Evolutionary conservation across 768 basidiomycete genomes (phyloP).

Genomic region (Lentinula boryana): DNA sequence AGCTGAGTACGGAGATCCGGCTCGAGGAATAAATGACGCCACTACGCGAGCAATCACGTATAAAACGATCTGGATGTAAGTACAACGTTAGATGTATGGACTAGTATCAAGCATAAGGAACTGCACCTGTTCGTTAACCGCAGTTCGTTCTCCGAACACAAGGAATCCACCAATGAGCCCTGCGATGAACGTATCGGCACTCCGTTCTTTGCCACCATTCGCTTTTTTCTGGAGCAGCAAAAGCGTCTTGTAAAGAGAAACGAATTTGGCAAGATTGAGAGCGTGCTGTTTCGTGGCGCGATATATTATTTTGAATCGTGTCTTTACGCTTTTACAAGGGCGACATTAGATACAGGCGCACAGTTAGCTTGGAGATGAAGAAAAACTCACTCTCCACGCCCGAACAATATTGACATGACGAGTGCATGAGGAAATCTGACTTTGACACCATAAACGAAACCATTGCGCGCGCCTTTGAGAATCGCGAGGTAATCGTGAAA

Average conservation of each 20-base stretch:
- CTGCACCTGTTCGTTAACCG: constrained; percentile 87
- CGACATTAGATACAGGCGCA: background rate
- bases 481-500: constrained; percentile 91
- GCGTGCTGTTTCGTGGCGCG: constrained; percentile 88
- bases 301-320: constrained; percentile 64
- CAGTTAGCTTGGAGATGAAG: background rate
- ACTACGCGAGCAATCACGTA: constrained; percentile 93
- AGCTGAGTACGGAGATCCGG: constrained; percentile 46
- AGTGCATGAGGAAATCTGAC: constrained; percentile 94
- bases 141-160: constrained; percentile 80
- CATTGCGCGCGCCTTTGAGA: constrained; percentile 90
- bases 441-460: constrained; percentile 86
- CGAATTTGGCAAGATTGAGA: constrained; percentile 89
- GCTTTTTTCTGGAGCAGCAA: constrained; percentile 76
- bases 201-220: constrained; percentile 79
- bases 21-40: constrained; percentile 86
- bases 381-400: constrained; percentile 75
- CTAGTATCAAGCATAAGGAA: background rate
- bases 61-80: constrained; percentile 72
- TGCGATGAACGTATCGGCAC: constrained; percentile 84
- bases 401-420: constrained; percentile 93
- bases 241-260: constrained; percentile 85
- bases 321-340: constrained; percentile 50
- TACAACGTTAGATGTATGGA: background rate
- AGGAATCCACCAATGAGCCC: constrained; percentile 90